Evolutionary conservation across 2,329 filamentous ascomycete species (phyloP).

Genomic region (Venturia pyrina): DNA sequence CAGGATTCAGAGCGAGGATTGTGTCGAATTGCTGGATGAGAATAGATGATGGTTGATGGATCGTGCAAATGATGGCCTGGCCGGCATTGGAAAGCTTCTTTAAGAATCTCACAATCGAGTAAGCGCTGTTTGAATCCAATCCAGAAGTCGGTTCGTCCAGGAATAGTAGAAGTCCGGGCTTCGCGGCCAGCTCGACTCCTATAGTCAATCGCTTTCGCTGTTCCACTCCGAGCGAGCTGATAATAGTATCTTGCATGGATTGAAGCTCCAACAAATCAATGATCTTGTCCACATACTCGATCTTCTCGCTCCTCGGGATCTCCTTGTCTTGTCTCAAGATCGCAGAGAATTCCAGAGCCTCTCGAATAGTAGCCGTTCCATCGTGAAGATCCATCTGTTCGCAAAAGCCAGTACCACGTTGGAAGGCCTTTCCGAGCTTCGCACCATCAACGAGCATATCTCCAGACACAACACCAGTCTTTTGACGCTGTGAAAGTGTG

Average conservation of each 20-base stretch:
- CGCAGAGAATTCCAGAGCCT: slow-evolving; percentile 13
- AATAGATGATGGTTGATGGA: slow-evolving; percentile 36
- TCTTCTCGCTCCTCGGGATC: slow-evolving; percentile 41
- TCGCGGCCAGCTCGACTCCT: slow-evolving; percentile 61
- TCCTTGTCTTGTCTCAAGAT: slow-evolving; percentile 17
- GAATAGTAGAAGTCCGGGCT: slow-evolving; percentile 53
- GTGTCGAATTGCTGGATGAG: slow-evolving; percentile 37
- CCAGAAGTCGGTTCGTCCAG: slow-evolving; percentile 51
- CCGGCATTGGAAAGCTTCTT: slow-evolving; percentile 46
- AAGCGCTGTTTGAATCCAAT: slow-evolving; percentile 54
- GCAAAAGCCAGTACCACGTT: slow-evolving; percentile 55
- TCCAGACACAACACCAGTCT: slow-evolving; percentile 52
- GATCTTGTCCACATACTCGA: slow-evolving; percentile 57
- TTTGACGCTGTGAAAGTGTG: slow-evolving; percentile 64
- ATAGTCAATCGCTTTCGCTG: slow-evolving; percentile 64
- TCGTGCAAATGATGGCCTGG: slow-evolving; percentile 37
- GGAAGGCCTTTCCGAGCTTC: slow-evolving; percentile 51
- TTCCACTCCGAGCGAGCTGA: slow-evolving; percentile 54
- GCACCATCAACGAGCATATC: slow-evolving; percentile 64
- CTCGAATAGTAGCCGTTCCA: slow-evolving; percentile 28
- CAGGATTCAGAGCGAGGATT: slow-evolving; percentile 33
- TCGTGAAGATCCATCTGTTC: slow-evolving; percentile 26
- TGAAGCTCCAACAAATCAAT: slow-evolving; percentile 55
- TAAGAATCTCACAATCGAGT: slow-evolving; percentile 53
- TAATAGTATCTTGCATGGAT: slow-evolving; percentile 57